Percentiles rank a stretch among this genome's conserved stretches.
Conservation (phyloP, 257 asterid species). For the Datura wrightii region DNA sequence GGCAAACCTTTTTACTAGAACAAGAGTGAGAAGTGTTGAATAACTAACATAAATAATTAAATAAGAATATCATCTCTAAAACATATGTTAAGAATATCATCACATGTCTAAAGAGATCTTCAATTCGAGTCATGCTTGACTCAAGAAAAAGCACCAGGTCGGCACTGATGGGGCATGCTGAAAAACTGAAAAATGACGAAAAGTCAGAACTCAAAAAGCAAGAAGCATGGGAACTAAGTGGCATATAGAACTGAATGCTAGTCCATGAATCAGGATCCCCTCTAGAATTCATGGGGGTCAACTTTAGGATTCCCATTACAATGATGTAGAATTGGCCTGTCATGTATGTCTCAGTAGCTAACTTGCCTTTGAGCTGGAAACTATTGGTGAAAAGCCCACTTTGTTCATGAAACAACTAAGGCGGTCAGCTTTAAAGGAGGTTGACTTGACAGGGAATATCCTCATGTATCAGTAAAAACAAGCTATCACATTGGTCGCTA, state of each 20-base stretch:
- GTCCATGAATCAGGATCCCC: constrained; percentile 9
- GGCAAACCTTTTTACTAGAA: not conserved
- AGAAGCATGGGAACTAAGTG: not conserved
- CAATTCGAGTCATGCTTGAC: not conserved
- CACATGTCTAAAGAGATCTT: not conserved
- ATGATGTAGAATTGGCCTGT: not conserved
- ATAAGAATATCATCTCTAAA: constrained; percentile 4
- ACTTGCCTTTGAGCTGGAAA: constrained; percentile 12
- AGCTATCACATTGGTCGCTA: not conserved
- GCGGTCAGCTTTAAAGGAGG: not conserved
- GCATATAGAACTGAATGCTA: constrained; percentile 9
- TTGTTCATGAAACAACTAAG: not conserved
- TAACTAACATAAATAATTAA: not conserved
- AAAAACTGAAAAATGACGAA: not conserved
- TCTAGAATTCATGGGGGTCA: not conserved
- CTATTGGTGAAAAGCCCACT: not conserved
- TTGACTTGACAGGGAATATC: constrained; percentile 2
- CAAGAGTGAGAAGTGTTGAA: not conserved
- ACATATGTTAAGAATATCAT: no score
- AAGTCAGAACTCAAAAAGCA: not conserved
- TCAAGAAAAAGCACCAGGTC: not conserved
- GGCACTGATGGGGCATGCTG: not conserved
- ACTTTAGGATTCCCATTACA: not conserved
- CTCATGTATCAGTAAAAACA: not conserved
- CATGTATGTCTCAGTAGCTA: constrained; percentile 1